Percentiles rank a stretch among this genome's conserved stretches.
phyloP scores from a whole-genome alignment of 148 eudicot species.

The Oxyria digyna region DNA sequence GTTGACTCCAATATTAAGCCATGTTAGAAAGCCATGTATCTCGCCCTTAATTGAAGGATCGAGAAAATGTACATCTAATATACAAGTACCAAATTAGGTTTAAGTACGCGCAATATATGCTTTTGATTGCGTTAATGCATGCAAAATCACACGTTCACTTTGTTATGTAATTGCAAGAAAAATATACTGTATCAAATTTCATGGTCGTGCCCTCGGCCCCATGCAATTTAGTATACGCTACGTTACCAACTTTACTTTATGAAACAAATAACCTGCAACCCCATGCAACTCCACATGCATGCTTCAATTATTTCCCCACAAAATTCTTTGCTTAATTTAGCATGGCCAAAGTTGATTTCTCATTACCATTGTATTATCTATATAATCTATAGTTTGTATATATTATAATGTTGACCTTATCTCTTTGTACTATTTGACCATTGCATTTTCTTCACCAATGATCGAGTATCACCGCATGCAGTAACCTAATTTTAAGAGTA shows the following conservation, averaged over 20 bases:
- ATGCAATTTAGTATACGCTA: constrained; percentile 13
- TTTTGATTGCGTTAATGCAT: not conserved
- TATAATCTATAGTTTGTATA: too few species aligned
- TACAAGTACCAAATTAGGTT: not conserved
- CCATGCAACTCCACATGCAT: constrained; percentile 12
- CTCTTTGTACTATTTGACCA: not conserved
- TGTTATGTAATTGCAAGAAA: not conserved
- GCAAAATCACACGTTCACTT: too few species aligned
- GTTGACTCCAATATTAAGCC: not conserved
- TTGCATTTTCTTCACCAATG: not conserved
- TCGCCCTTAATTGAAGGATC: constrained; percentile 1
- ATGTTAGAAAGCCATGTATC: not conserved
- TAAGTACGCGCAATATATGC: not conserved
- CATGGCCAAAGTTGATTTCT: not conserved
- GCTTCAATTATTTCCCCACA: not conserved
- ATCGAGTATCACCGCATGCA: not conserved
- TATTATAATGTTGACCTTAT: not conserved
- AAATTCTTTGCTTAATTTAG: not conserved
- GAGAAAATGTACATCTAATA: not conserved
- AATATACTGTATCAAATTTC: not conserved
- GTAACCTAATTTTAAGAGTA: too few species aligned
- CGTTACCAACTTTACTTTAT: constrained; percentile 2
- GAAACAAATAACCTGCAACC: constrained; percentile 5
- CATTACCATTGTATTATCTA: not conserved
- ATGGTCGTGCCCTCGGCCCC: constrained; percentile 1